Base-by-base conservation (phyloP, 2,329 filamentous ascomycete genomes). In the Leptographium flavum region DNA sequence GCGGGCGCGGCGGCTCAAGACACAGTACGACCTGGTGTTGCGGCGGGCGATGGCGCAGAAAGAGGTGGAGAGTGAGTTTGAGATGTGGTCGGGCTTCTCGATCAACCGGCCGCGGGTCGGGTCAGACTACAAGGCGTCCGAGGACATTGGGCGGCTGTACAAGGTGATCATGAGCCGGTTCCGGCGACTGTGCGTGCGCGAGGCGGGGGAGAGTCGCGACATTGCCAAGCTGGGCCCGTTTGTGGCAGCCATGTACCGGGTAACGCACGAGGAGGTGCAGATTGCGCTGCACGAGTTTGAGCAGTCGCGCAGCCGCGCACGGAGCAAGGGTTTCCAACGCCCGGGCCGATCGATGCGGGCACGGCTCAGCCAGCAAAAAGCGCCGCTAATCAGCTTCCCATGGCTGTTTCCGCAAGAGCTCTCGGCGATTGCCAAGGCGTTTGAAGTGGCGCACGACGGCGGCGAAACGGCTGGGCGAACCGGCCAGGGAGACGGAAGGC, bases 301-400 rank as follows among this genome's bases (percentile, higher is more conserved):
- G 43, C 15, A 43, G 31, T 38, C 27, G 15, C 36, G 23, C 17
- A 11, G 10, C 7, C 30, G 45, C 14, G 22, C 25, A 14, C 27
- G 28, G 13, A 14, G 13, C 42, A 19, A 5, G 14, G 25, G n/a
- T n/a, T 41, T 32, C 3, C 22, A 42, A 39, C 3, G 46, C 47
- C 2, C 43, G 53, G 15, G 53, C 47, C 9, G 53, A 56, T n/a
- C 54, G 7, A 61, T 60, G 5, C 50, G 57, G 13, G 58, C 62
- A 21, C 58, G 56, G 19, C 62, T 63, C 56, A 63, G 61, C 11
- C 55, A 67, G 2, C 66, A 66, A 9, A 63, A 66, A 2, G 81
- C 87, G 70, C 90, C 92, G 0, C 66, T 96, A 9, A 92, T 95
- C 54, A 92, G 82, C 48, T 96, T 95, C 54, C 90, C 92, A 0